Conservation (phyloP, 2,329 filamentous ascomycete genomes). For the Xylariales sp. region DNA sequence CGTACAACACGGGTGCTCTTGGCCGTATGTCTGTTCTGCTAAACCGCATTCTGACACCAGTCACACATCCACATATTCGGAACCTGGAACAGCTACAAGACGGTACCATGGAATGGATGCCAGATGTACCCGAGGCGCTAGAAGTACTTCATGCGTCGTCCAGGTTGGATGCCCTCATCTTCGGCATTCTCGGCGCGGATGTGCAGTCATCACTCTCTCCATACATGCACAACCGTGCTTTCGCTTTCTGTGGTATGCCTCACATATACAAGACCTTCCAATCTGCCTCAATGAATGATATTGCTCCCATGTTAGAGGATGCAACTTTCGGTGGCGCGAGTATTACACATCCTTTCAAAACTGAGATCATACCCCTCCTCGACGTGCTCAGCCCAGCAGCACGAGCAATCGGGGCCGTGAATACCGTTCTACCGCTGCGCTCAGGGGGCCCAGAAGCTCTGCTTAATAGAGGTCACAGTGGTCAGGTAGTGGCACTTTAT, state of each 20-base stretch:
- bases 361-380: background rate
- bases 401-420: slow-evolving; percentile 2
- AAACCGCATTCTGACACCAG: slow-evolving; percentile 2
- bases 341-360: slow-evolving; percentile 1
- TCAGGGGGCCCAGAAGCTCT: background rate
- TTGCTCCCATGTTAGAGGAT: background rate
- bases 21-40: background rate
- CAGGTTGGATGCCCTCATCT: background rate
- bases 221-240: slow-evolving; percentile 1
- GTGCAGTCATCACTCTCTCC: background rate
- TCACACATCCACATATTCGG: background rate
- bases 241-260: background rate
- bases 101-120: background rate
- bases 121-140: background rate
- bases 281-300: background rate
- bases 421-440: background rate
- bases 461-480: background rate
- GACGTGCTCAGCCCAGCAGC: slow-evolving; percentile 1
- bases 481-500: slow-evolving; percentile 1
- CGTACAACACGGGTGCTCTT: slow-evolving; percentile 2
- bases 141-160: slow-evolving; percentile 1
- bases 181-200: background rate
- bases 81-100: background rate
- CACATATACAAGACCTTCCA: slow-evolving; percentile 1
- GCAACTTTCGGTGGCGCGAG: slow-evolving; percentile 1